These are phyloP conservation scores for Psidium friedrichsthalianum DNA, from an alignment of 345 rosid genomes.

Conservation along the genomic window DNA sequence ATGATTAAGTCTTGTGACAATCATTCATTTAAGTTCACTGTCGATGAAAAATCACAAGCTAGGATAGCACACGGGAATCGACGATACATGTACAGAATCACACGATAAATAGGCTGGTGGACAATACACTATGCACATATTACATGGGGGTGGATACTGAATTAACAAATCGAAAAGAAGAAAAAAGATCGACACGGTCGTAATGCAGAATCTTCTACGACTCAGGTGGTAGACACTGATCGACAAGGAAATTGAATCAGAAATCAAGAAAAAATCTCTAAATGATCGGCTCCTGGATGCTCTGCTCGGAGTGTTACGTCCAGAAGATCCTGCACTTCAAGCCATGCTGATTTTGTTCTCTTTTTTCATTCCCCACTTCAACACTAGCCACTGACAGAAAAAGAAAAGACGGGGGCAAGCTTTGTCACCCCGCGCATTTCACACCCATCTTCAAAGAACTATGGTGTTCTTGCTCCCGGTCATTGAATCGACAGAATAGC, in stretches of 20 bases:
- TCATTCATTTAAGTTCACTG: background rate
- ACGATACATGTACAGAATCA: no score
- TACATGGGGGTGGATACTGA: no score
- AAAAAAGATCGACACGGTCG: background rate
- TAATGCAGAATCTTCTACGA: background rate
- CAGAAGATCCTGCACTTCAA: background rate
- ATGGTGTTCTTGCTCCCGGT: no score
- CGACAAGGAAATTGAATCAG: background rate
- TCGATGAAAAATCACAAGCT: no score
- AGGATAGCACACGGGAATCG: no score
- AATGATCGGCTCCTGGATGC: background rate
- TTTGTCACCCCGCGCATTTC: background rate
- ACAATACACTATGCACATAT: no score
- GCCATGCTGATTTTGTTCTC: background rate
- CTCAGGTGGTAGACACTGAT: background rate
- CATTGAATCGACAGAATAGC: no score
- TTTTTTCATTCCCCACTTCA: background rate
- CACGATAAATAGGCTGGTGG: no score
- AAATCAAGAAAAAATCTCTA: background rate
- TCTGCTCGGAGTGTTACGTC: background rate
- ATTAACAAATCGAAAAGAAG: background rate
- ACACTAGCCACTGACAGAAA: background rate
- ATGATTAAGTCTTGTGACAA: background rate
- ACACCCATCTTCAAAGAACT: background rate
- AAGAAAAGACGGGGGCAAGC: background rate